phyloP scores from a whole-genome alignment of 495 filamentous ascomycete species.

The Penicillium lividum region DNA sequence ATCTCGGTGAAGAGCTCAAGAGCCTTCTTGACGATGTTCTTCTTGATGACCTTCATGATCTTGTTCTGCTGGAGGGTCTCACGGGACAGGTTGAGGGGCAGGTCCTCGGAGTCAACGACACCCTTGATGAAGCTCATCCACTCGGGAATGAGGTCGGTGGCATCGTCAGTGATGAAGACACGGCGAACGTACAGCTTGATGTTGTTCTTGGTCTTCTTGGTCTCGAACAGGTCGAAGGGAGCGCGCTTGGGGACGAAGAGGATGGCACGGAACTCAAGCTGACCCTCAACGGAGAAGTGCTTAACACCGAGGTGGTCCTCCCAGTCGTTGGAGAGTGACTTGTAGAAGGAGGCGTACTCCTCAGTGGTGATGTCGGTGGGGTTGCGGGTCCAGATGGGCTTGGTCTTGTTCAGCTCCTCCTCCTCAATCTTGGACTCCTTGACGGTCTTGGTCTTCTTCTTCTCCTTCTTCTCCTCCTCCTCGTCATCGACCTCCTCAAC shows the following conservation, averaged over 20 bases:
- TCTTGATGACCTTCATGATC: slow-evolving; percentile 99
- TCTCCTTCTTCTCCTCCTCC: slow-evolving; percentile 74
- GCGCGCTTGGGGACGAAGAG: slow-evolving; percentile 99
- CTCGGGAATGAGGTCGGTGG: slow-evolving; percentile 97
- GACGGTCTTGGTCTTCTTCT: slow-evolving; percentile 98
- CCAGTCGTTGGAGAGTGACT: slow-evolving; percentile 98
- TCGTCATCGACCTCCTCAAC: slow-evolving; percentile 78
- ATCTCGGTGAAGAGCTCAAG: slow-evolving; percentile 99
- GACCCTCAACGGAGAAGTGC: slow-evolving; percentile 99
- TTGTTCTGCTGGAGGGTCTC: slow-evolving; percentile 99
- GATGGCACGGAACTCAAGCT: slow-evolving; percentile 99
- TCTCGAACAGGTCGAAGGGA: slow-evolving; percentile 99
- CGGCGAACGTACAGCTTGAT: slow-evolving; percentile 99
- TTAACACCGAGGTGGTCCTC: slow-evolving; percentile 99
- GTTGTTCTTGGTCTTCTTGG: slow-evolving; percentile 99
- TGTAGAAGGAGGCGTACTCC: slow-evolving; percentile 99
- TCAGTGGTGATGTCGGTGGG: slow-evolving; percentile 92
- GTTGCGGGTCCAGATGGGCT: slow-evolving; percentile 99
- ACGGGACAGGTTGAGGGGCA: slow-evolving; percentile 98
- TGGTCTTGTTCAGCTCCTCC: slow-evolving; percentile 99
- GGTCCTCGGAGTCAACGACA: slow-evolving; percentile 99
- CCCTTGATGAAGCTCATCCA: slow-evolving; percentile 99
- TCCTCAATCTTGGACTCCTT: slow-evolving; percentile 99
- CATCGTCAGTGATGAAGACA: slow-evolving; percentile 99
- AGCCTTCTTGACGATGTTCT: slow-evolving; percentile 99